Evolutionary conservation across 108 stramenopile genomes (phyloP).

Genomic region (Fistulifera pelliculosa): DNA sequence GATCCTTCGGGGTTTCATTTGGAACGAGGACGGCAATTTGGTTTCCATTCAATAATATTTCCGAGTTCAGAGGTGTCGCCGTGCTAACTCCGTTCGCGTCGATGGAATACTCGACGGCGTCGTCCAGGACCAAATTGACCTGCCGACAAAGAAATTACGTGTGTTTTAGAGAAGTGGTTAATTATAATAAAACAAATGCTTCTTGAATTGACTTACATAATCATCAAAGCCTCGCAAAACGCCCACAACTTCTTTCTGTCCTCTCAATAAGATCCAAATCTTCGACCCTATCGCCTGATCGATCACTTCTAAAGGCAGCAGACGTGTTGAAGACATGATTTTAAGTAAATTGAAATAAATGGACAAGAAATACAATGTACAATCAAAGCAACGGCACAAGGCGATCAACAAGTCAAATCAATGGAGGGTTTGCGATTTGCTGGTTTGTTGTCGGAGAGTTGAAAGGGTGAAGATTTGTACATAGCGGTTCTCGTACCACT

Average conservation of each 20-base stretch:
- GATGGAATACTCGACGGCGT: conserved; percentile 80
- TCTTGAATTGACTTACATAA: conserved; percentile 43
- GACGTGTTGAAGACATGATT: conserved; percentile 35
- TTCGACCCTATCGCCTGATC: conserved; percentile 86
- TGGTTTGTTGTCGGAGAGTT: no score
- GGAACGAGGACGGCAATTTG: conserved; percentile 83
- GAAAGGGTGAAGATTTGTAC: no score
- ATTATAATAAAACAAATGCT: not conserved
- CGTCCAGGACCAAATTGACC: conserved; percentile 80
- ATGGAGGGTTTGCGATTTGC: no score
- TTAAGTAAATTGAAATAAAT: no score
- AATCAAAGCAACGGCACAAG: no score
- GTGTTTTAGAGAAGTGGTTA: no score
- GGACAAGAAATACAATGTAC: no score
- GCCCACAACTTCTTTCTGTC: conserved; percentile 79
- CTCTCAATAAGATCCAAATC: conserved; percentile 85
- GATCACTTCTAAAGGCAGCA: conserved; percentile 79
- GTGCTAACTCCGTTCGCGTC: conserved; percentile 57
- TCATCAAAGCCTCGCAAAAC: conserved; percentile 81
- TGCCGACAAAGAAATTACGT: no score
- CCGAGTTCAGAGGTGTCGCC: conserved; percentile 61
- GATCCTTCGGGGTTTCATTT: conserved; percentile 27
- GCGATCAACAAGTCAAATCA: no score
- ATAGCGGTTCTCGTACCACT: no score
- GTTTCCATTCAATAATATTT: conserved; percentile 86